Evolutionary conservation across 495 filamentous ascomycete genomes (phyloP), one percentile per base, ranked within the genome.

Genomic region (Gamarada debralockiae): DNA sequence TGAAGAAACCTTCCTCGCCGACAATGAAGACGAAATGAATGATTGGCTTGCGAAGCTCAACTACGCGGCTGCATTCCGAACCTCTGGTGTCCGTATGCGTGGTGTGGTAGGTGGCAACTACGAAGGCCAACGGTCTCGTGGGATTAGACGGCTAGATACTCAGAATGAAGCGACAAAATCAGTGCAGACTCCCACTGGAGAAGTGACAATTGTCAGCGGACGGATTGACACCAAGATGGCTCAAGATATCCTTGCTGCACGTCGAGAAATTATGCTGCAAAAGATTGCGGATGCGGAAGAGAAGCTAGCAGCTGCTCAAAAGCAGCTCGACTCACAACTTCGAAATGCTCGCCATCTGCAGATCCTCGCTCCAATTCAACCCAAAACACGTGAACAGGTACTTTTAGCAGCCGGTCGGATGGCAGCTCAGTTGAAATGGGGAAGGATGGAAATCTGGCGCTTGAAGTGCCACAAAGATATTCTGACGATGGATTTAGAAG

Each of bases 41-140:
- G 93, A 99, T 62, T 99, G 93, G 93, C 71, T 99, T 21, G 89
- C 86, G 4, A 95, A 96, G 59, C 77, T 99, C 34, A 99, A 99
- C 62, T 97, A 97, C 67, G 92, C 92, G 25, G 89, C 93, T 8
- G 88, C 93, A 1, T 97, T 97, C 70, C 79, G 89, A 51, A 91
- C 90, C 1, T 88, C 91, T 18, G 90, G 91, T n/a, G 90, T 97
- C 12, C 81, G 90, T 17, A 91, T 93, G 73, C 79, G 91, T 53
- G 90, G 90, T 6, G 84, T 95, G 45, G 82, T 95, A 47, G 89
- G 87, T 14, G 85, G 85, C 2, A 84, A 85, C 52, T 91, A 92
- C 62, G 92, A 97, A 59, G 89, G 86, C 2, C 89, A 93, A 61
- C 74, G 83, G 29, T 79, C 84, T 49, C 83, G 87, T 50, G 90